Conservation (phyloP, 1,139 yeast species). For the Hemisphaericaspora xylofermentans region DNA sequence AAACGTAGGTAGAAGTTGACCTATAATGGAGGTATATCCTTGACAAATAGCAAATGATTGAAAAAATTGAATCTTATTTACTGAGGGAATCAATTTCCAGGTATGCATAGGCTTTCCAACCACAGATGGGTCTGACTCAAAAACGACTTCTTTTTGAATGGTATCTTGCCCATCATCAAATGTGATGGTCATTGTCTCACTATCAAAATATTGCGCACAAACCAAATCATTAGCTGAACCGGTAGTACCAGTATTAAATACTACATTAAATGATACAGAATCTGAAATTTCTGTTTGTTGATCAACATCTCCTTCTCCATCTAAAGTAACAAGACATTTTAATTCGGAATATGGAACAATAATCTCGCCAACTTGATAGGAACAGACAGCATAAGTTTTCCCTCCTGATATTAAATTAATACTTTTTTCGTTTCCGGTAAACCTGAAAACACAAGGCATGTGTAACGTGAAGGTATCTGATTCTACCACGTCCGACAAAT, state of each 20-base stretch:
- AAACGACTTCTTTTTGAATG: too few species aligned
- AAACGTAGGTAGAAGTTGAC: too few species aligned
- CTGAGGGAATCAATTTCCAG: too few species aligned
- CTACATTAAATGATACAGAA: conserved; percentile 24
- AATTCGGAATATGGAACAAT: conserved; percentile 21
- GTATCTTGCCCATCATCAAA: conserved; percentile 32
- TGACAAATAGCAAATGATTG: too few species aligned
- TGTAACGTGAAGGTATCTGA: conserved; percentile 31
- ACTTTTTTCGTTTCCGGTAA: conserved; percentile 16
- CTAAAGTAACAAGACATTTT: conserved; percentile 21
- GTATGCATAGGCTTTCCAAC: too few species aligned
- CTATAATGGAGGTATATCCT: too few species aligned
- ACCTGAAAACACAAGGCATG: conserved; percentile 29
- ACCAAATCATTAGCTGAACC: conserved; percentile 16
- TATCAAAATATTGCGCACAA: conserved; percentile 17
- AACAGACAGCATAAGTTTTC: conserved; percentile 25
- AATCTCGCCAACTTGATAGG: conserved; percentile 19
- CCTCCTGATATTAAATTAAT: conserved; percentile 18
- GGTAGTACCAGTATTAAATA: too few species aligned
- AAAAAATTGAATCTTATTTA: too few species aligned
- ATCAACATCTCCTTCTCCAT: conserved; percentile 1
- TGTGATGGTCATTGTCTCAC: conserved; percentile 26
- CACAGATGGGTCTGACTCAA: too few species aligned
- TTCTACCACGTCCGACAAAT: conserved; percentile 16
- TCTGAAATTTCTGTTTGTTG: conserved; percentile 7